Evolutionary conservation across 2,329 filamentous ascomycete genomes (phyloP).

Genomic region (Aureobasidium pullulans): DNA sequence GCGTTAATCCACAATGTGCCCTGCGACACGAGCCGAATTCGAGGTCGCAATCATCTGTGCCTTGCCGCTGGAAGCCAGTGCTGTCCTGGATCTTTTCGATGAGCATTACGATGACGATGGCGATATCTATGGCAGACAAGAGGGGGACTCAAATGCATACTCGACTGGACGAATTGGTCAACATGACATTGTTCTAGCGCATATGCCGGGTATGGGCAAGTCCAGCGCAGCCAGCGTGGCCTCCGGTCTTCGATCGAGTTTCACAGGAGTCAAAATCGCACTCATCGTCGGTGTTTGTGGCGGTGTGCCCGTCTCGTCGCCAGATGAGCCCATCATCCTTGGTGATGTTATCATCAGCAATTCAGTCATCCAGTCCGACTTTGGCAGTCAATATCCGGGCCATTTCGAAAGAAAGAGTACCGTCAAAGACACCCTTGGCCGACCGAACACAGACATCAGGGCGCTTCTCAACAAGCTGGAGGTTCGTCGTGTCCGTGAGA

Average conservation of each 20-base stretch:
- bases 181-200: conserved; percentile 18
- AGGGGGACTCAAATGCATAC: conserved; percentile 20
- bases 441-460: conserved; percentile 19
- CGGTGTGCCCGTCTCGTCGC: conserved; percentile 11
- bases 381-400: conserved; percentile 22
- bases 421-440: conserved; percentile 18
- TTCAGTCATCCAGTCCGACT: conserved; percentile 24
- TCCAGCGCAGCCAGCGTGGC: conserved; percentile 15
- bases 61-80: conserved; percentile 16
- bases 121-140: conserved; percentile 13
- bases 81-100: conserved; percentile 17
- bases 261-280: conserved; percentile 16
- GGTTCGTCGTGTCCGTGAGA: neutral
- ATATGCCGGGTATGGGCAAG: conserved; percentile 16
- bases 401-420: conserved; percentile 21
- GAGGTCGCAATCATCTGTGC: conserved; percentile 19
- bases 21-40: conserved; percentile 13
- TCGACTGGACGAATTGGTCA: conserved; percentile 17
- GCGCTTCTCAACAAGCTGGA: conserved; percentile 18
- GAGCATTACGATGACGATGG: neutral
- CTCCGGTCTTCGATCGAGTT: conserved; percentile 17
- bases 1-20: neutral
- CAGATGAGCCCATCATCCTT: conserved; percentile 15
- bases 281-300: conserved; percentile 22
- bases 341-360: conserved; percentile 29